Conservation (phyloP, 352 stramenopile species). For the Globisporangium viniferum region DNA sequence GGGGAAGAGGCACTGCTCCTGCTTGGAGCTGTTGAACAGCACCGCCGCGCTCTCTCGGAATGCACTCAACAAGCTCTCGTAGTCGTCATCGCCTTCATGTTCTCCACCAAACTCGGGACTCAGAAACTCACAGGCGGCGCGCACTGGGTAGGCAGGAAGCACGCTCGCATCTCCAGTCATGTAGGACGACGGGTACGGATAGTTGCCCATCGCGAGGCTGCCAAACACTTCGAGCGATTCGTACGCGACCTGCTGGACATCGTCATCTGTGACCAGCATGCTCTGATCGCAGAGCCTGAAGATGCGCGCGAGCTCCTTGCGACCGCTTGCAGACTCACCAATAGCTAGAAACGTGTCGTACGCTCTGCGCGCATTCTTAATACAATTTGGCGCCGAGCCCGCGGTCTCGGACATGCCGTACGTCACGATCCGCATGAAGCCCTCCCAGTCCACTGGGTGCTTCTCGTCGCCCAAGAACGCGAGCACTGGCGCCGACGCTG, state of each 20-base stretch:
- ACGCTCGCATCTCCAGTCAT: constrained; percentile 37
- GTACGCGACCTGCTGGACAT: constrained; percentile 18
- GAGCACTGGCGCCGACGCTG: constrained; percentile 61
- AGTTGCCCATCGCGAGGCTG: constrained; percentile 42
- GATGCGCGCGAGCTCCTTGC: constrained; percentile 22
- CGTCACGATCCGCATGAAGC: constrained; percentile 38
- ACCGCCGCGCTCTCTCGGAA: constrained; percentile 41
- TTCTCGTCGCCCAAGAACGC: constrained; percentile 45
- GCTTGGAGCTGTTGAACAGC: constrained; percentile 46
- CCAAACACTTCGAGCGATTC: constrained; percentile 23
- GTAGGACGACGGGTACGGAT: constrained; percentile 51
- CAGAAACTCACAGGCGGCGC: constrained; percentile 31
- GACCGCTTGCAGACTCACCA: constrained; percentile 11
- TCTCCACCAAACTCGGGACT: constrained; percentile 13
- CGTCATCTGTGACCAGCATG: constrained; percentile 21
- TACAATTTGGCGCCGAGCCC: constrained; percentile 32
- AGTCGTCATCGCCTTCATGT: constrained; percentile 2
- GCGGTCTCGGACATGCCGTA: constrained; percentile 38
- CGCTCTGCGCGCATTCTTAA: constrained; percentile 62
- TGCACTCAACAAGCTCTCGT: constrained; percentile 21
- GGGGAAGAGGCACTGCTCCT: constrained; percentile 71
- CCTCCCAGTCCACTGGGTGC: constrained; percentile 36
- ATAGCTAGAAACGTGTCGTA: constrained; percentile 87
- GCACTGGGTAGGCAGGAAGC: constrained; percentile 38
- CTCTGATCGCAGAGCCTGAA: constrained; percentile 32